Percentiles rank a stretch among this genome's conserved stretches.
phyloP scores from a whole-genome alignment of 108 stramenopile species.

The Aureococcus anophagefferens region DNA sequence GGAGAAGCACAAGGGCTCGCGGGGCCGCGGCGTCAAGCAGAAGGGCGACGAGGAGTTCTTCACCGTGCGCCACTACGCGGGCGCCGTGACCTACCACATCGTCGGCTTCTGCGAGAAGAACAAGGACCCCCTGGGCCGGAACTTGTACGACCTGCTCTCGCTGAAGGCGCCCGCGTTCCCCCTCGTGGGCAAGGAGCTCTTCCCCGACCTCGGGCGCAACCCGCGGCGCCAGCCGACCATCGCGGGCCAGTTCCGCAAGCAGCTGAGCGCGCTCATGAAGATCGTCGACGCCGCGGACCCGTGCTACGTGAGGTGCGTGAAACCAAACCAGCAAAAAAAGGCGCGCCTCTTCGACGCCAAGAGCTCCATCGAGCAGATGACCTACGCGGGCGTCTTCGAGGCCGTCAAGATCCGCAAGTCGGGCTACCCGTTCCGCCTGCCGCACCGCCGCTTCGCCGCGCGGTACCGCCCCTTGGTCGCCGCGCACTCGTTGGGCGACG shows the following conservation, averaged over 20 bases:
- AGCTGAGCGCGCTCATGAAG: slow-evolving; percentile 12
- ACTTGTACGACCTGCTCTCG: not conserved
- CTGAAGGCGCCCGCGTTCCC: slow-evolving; percentile 11
- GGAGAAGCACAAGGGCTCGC: not conserved
- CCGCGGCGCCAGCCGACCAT: slow-evolving; percentile 26
- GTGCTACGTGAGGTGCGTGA: slow-evolving; percentile 36
- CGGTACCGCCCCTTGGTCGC: not conserved
- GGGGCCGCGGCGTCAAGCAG: too few species aligned
- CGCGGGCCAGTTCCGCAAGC: slow-evolving; percentile 22
- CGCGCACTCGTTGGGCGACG: not conserved
- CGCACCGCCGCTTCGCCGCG: slow-evolving; percentile 34
- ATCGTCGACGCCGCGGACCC: slow-evolving; percentile 13
- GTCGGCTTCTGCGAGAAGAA: slow-evolving; percentile 34
- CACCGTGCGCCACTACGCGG: slow-evolving; percentile 17
- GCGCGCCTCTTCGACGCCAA: slow-evolving; percentile 4
- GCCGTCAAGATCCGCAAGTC: slow-evolving; percentile 48
- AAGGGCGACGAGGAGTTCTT: too few species aligned
- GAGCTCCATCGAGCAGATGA: slow-evolving; percentile 30
- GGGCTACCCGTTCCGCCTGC: slow-evolving; percentile 49
- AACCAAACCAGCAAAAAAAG: slow-evolving; percentile 25
- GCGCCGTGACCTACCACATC: slow-evolving; percentile 12
- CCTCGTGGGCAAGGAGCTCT: not conserved
- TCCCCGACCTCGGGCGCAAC: too few species aligned
- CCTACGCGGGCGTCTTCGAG: slow-evolving; percentile 51
- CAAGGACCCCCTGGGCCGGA: slow-evolving; percentile 15